A percentile compares a stretch with the other conserved stretches of the same genome.
phyloP scores from a whole-genome alignment of 768 basidiomycete genomes.

The Clitopilus hobsonii region DNA sequence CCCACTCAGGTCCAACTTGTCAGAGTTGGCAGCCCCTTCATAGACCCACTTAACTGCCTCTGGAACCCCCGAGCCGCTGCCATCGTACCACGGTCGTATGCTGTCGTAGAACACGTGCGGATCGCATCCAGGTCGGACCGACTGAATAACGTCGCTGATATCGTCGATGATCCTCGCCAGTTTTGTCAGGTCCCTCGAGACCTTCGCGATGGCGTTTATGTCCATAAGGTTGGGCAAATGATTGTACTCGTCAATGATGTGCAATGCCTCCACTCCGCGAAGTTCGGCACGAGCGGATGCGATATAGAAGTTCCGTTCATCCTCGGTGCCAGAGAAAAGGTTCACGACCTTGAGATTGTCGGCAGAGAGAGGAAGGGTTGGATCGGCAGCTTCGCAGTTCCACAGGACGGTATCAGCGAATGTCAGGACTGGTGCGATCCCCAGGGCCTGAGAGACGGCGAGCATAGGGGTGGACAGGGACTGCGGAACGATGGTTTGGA shows the following conservation, averaged over 20 bases:
- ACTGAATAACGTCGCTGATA: conserved; percentile 64
- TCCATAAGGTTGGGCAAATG: conserved; percentile 68
- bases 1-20: conserved; percentile 68
- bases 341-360: conserved; percentile 74
- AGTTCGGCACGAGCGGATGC: conserved; percentile 83
- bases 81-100: conserved; percentile 90
- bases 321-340: conserved; percentile 79
- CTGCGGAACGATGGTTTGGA: conserved; percentile 58
- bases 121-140: conserved; percentile 67
- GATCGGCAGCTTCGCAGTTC: conserved; percentile 72
- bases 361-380: conserved; percentile 51
- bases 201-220: conserved; percentile 56
- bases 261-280: conserved; percentile 80
- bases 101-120: conserved; percentile 88
- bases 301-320: conserved; percentile 84
- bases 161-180: conserved; percentile 69
- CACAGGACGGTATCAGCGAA: conserved; percentile 96
- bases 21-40: conserved; percentile 62
- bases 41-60: conserved; percentile 62
- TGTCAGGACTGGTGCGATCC: conserved; percentile 90
- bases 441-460: conserved; percentile 66
- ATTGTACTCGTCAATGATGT: conserved; percentile 83
- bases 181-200: conserved; percentile 67
- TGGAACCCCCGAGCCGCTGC: conserved; percentile 61
- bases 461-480: conserved; percentile 77